Evolutionary conservation across 208 protist genomes (phyloP).

Genomic region (Crithidia bombi): DNA sequence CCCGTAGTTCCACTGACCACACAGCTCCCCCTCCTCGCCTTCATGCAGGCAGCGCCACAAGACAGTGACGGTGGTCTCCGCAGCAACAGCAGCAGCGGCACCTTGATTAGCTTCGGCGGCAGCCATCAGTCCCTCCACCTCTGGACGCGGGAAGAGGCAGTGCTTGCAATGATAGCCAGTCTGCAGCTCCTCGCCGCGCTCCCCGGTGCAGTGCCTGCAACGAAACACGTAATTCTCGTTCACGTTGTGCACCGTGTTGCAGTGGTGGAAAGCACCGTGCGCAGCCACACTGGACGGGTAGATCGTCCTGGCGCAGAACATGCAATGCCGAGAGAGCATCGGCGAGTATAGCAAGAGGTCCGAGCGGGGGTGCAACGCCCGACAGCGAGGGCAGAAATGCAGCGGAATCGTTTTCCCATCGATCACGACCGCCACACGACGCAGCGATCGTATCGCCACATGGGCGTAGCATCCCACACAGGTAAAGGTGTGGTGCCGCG

Average conservation of each 20-base stretch:
- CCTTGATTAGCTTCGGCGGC: constrained; percentile 6
- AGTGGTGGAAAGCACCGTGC: constrained; percentile 45
- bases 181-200: constrained; percentile 26
- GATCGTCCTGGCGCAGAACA: constrained; percentile 57
- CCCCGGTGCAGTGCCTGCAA: constrained; percentile 42
- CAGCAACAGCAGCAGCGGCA: not conserved
- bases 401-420: constrained; percentile 31
- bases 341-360: constrained; percentile 51
- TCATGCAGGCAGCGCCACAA: constrained; percentile 82
- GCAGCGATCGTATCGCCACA: constrained; percentile 13
- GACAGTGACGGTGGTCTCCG: constrained; percentile 21
- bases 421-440: constrained; percentile 7
- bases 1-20: constrained; percentile 84
- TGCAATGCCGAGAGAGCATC: constrained; percentile 63
- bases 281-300: constrained; percentile 1
- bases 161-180: constrained; percentile 65
- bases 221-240: constrained; percentile 74
- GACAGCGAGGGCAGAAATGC: constrained; percentile 61
- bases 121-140: constrained; percentile 32
- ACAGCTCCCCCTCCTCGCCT: constrained; percentile 26
- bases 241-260: constrained; percentile 45
- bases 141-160: constrained; percentile 53
- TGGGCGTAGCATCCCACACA: constrained; percentile 46
- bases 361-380: constrained; percentile 68
- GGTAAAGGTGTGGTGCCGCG: constrained; percentile 42